Percentiles rank a stretch among this genome's conserved stretches.
phyloP scores from a whole-genome alignment of 228 moss, liverwort and hornwort species.

The Sphagnum magellanicum region DNA sequence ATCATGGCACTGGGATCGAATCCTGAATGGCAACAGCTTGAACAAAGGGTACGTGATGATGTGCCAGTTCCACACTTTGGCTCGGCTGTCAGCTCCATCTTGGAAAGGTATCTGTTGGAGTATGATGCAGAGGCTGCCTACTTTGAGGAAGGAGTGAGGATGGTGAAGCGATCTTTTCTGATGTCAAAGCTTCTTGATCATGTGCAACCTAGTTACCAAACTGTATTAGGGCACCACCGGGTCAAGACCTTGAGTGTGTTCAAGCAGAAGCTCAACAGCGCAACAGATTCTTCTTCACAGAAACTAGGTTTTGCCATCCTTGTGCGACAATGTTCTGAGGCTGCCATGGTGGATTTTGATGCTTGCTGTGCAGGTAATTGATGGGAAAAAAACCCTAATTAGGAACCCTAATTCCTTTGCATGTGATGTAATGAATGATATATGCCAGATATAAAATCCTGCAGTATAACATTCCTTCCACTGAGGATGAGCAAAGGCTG shows the following conservation, averaged over 20 bases:
- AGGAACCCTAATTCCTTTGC: not conserved
- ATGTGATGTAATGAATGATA: too few relatives aligned
- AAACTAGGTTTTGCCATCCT: slow-evolving; percentile 44
- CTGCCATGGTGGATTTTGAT: slow-evolving; percentile 52
- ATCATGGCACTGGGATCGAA: slow-evolving; percentile 36
- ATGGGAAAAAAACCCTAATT: not conserved
- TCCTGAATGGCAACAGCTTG: slow-evolving; percentile 57
- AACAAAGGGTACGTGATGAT: slow-evolving; percentile 26
- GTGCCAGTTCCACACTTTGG: slow-evolving; percentile 62
- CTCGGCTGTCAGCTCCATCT: slow-evolving; percentile 32
- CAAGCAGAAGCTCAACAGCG: slow-evolving; percentile 36
- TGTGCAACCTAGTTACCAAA: slow-evolving; percentile 54
- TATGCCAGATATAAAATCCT: too few relatives aligned
- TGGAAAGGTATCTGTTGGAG: slow-evolving; percentile 45
- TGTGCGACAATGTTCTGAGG: slow-evolving; percentile 43
- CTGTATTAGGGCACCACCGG: slow-evolving; percentile 53
- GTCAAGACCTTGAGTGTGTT: slow-evolving; percentile 52
- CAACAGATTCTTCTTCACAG: slow-evolving; percentile 17
- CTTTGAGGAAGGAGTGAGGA: slow-evolving; percentile 44
- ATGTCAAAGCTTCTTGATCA: slow-evolving; percentile 23
- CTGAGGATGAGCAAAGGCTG: too few relatives aligned
- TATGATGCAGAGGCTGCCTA: slow-evolving; percentile 43
- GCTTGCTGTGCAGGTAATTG: slow-evolving; percentile 57
- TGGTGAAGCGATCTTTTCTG: slow-evolving; percentile 31
- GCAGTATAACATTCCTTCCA: too few relatives aligned